These are phyloP conservation scores for Oryza glumipatula DNA, from an alignment of 176 grass and related monocot species.

Conservation along the genomic window DNA sequence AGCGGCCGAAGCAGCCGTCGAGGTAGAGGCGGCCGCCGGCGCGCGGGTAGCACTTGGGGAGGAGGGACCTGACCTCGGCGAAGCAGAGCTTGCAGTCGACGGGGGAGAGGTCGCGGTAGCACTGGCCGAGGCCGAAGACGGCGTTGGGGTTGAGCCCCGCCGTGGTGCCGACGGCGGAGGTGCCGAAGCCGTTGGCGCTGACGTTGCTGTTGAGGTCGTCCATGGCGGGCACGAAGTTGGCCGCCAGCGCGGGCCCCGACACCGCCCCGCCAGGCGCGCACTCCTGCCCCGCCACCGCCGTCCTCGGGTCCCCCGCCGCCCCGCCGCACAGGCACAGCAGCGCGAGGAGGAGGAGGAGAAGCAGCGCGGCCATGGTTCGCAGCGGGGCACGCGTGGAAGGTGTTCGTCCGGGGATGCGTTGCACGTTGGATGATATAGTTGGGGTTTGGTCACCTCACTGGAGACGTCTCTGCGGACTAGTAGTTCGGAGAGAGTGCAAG, in stretches of 20 bases:
- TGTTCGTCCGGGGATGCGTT: no score
- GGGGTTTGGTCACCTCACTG: no score
- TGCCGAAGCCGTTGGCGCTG: slow-evolving; percentile 65
- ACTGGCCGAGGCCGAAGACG: slow-evolving; percentile 75
- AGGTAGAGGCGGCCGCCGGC: slow-evolving; percentile 66
- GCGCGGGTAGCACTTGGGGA: slow-evolving; percentile 80
- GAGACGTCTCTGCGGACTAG: no score
- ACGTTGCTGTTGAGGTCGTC: slow-evolving; percentile 71
- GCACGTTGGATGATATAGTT: no score
- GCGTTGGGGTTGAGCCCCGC: slow-evolving; percentile 40
- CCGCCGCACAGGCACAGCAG: slow-evolving; percentile 33
- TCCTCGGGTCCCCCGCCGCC: slow-evolving; percentile 46
- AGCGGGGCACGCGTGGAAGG: no score
- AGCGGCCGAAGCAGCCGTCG: slow-evolving; percentile 78
- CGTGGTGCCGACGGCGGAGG: slow-evolving; percentile 39
- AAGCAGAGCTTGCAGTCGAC: slow-evolving; percentile 86
- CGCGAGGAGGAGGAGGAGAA: not conserved
- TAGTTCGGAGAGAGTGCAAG: no score
- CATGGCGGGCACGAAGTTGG: slow-evolving; percentile 78
- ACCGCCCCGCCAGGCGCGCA: slow-evolving; percentile 41
- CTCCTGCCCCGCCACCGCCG: slow-evolving; percentile 43
- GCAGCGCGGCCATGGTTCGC: not conserved
- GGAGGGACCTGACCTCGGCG: slow-evolving; percentile 73
- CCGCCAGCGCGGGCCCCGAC: slow-evolving; percentile 47
- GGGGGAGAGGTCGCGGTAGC: slow-evolving; percentile 63